Percentiles rank a stretch among this genome's conserved stretches.
Conservation (phyloP, 192 early-diverging fungal species). For the Mortierella alpina region DNA sequence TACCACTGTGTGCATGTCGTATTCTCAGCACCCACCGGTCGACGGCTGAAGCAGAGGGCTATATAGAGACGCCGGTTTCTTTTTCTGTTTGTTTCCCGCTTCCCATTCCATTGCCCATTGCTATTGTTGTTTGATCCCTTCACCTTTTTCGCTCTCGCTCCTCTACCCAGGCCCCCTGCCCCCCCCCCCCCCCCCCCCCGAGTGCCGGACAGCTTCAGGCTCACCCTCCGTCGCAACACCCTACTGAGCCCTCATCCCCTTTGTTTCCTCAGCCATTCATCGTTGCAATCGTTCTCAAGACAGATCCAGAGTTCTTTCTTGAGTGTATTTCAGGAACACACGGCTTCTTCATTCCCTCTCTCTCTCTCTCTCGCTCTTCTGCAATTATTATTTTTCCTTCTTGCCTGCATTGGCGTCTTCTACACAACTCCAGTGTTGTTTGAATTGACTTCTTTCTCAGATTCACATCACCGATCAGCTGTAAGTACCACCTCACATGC, state of each 20-base stretch:
- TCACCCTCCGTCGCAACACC: too few species aligned
- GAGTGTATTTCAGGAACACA: conserved; percentile 9
- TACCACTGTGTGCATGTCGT: too few species aligned
- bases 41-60: too few species aligned
- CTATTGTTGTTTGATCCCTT: not conserved
- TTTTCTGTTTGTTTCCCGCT: not conserved
- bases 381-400: not conserved
- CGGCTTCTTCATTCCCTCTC: not conserved
- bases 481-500: too few species aligned
- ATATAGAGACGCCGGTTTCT: too few species aligned
- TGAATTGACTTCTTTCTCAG: too few species aligned
- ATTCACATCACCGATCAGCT: too few species aligned
- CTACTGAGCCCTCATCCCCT: too few species aligned
- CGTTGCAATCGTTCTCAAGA: too few species aligned
- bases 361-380: not conserved
- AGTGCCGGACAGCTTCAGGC: not conserved
- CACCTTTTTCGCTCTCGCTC: not conserved
- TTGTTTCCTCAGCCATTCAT: too few species aligned
- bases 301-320: not conserved
- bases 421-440: too few species aligned
- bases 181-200: not conserved
- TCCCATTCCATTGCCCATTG: not conserved
- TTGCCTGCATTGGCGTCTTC: not conserved
- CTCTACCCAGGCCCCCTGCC: not conserved
- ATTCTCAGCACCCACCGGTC: too few species aligned